Conservation (phyloP, 2,329 filamentous ascomycete genomes). For the Fusarium proliferatum region DNA sequence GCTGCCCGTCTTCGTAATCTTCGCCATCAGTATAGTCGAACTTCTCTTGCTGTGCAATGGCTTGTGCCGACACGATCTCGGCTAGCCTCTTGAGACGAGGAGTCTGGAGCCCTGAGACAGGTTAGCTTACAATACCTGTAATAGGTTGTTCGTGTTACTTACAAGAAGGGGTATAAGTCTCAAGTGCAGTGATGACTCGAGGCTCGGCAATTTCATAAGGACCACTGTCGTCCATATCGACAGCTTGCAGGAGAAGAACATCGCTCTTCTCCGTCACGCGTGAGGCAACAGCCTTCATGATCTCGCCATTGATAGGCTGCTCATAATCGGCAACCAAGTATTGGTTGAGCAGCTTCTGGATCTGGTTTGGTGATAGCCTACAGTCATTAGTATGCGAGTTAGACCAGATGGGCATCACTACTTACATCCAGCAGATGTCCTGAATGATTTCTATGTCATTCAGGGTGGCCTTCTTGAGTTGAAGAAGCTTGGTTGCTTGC, state of each 20-base stretch:
- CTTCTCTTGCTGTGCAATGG: slow-evolving; percentile 94
- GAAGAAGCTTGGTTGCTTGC: slow-evolving; percentile 98
- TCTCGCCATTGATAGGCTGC: slow-evolving; percentile 98
- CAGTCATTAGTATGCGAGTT: slow-evolving; percentile 15
- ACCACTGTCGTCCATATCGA: slow-evolving; percentile 99
- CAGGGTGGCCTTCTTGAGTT: slow-evolving; percentile 97
- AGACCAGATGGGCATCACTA: slow-evolving; percentile 38
- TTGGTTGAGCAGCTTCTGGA: slow-evolving; percentile 98
- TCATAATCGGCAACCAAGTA: slow-evolving; percentile 99
- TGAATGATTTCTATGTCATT: slow-evolving; percentile 99
- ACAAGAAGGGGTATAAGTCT: slow-evolving; percentile 99
- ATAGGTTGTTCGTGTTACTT: slow-evolving; percentile 53
- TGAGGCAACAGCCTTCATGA: slow-evolving; percentile 99
- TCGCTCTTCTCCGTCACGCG: slow-evolving; percentile 98
- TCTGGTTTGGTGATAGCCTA: slow-evolving; percentile 97
- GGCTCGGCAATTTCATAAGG: slow-evolving; percentile 99
- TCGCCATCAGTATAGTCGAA: slow-evolving; percentile 66
- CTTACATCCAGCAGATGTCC: slow-evolving; percentile 99
- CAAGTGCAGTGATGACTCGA: slow-evolving; percentile 91
- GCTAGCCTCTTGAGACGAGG: slow-evolving; percentile 93
- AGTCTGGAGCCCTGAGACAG: slow-evolving; percentile 84
- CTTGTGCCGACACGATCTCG: slow-evolving; percentile 98
- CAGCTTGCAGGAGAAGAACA: slow-evolving; percentile 89
- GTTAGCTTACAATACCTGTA: slow-evolving; percentile 44
- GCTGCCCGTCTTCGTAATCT: slow-evolving; percentile 57